These are phyloP conservation scores for Naganishia antarctica DNA, from an alignment of 768 basidiomycete species.

Conservation along the genomic window DNA sequence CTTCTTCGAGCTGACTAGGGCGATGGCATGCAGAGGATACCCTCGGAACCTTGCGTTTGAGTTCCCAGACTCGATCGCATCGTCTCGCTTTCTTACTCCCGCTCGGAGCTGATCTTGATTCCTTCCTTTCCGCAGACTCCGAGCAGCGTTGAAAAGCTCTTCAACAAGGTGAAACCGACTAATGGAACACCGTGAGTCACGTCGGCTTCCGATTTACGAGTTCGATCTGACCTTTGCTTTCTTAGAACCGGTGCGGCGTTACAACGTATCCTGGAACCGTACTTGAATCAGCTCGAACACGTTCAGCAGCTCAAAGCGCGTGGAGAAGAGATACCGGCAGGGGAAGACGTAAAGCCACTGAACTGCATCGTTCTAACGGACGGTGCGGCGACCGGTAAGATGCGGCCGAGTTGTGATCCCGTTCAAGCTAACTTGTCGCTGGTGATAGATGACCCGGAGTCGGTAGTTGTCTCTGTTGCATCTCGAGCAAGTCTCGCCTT, in stretches of 20 bases:
- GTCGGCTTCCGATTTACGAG: no score
- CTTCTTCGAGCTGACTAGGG: no score
- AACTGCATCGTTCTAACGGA: slow-evolving; percentile 51
- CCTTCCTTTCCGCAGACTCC: slow-evolving; percentile 21
- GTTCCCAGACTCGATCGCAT: no score
- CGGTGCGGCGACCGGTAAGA: slow-evolving; percentile 49
- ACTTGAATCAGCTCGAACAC: slow-evolving; percentile 39
- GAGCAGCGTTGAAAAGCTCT: slow-evolving; percentile 42
- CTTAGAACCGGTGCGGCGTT: slow-evolving; percentile 40
- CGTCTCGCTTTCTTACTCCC: background rate
- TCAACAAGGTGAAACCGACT: slow-evolving; percentile 38
- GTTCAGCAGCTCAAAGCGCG: slow-evolving; percentile 5
- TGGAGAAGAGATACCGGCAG: slow-evolving; percentile 18
- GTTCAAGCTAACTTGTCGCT: background rate
- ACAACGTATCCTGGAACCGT: slow-evolving; percentile 39
- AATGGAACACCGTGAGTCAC: slow-evolving; percentile 43
- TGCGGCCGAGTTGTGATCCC: background rate
- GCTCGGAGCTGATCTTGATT: no score
- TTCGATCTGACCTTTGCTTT: no score
- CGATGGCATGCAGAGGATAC: no score
- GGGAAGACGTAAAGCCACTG: slow-evolving; percentile 41
- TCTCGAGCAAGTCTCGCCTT: slow-evolving; percentile 38
- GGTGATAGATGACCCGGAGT: slow-evolving; percentile 43
- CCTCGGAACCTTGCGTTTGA: no score
- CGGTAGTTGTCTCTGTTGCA: slow-evolving; percentile 50